A percentile compares a stretch with the other conserved stretches of the same genome.
phyloP scores from a whole-genome alignment of 1,284 basidiomycete species.

The Sanguinoderma infundibulare region DNA sequence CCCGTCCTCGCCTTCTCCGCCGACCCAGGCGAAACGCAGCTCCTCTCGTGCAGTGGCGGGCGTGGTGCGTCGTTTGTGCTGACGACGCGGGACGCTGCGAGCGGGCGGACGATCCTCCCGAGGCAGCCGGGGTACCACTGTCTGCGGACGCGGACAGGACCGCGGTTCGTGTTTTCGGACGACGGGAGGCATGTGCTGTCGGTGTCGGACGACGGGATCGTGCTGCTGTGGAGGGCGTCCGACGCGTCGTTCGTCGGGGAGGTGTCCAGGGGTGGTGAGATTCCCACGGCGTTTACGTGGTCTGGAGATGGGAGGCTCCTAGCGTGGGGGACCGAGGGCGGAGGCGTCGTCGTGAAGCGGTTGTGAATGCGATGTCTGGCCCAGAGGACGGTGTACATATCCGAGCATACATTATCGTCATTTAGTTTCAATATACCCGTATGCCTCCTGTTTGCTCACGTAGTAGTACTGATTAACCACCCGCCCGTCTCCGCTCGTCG shows the following conservation, averaged over 20 bases:
- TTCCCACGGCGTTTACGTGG: not conserved
- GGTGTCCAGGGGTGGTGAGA: not conserved
- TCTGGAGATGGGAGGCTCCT: not conserved
- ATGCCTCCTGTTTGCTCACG: no score
- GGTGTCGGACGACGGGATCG: not conserved
- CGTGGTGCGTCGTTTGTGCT: not conserved
- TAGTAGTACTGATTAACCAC: not conserved
- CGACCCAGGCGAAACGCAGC: not conserved
- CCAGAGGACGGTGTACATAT: not conserved
- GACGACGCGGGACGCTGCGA: not conserved
- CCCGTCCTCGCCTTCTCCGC: not conserved
- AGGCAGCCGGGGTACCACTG: not conserved
- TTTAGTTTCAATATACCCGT: not conserved
- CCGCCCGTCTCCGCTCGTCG: not conserved
- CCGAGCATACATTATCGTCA: not conserved
- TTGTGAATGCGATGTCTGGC: not conserved
- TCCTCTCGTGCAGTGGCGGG: not conserved
- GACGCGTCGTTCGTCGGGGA: not conserved
- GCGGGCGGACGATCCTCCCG: not conserved
- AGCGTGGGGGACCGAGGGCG: not conserved
- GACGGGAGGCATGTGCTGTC: not conserved
- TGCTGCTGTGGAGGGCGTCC: not conserved
- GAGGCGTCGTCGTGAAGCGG: not conserved
- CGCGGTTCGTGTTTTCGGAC: not conserved
- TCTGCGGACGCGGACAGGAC: not conserved